phyloP scores from a whole-genome alignment of 495 filamentous ascomycete genomes.

The Lophiotrema nucula region DNA sequence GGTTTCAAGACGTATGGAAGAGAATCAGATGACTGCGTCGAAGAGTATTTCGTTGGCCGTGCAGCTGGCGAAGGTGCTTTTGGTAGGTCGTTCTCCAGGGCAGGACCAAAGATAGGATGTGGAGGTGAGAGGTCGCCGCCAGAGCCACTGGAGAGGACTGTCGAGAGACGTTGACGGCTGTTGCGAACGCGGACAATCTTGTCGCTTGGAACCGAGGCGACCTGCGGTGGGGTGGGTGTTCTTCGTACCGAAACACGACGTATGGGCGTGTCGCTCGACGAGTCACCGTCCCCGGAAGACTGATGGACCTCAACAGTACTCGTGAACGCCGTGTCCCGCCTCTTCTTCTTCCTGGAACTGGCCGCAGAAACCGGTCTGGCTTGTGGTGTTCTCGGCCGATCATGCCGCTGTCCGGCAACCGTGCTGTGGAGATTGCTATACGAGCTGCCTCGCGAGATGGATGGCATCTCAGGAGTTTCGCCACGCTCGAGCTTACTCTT shows the following conservation, averaged over 20 bases:
- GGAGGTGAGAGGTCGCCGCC: neutral
- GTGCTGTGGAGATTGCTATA: conserved; percentile 15
- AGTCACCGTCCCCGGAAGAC: conserved; percentile 25
- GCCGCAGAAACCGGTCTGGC: conserved; percentile 14
- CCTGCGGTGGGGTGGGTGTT: neutral
- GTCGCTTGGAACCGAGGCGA: neutral
- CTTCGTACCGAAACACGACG: neutral
- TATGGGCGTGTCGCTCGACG: conserved; percentile 25
- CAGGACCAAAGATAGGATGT: neutral
- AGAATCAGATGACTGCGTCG: conserved; percentile 17
- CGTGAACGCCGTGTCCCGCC: conserved; percentile 14
- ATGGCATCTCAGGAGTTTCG: conserved; percentile 35
- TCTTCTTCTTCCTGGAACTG: conserved; percentile 22
- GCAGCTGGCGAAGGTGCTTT: neutral
- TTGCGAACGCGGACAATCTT: conserved; percentile 21
- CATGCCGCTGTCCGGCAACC: conserved; percentile 30
- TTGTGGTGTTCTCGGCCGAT: conserved; percentile 28
- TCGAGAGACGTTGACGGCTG: conserved; percentile 31
- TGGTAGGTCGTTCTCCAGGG: conserved; percentile 2
- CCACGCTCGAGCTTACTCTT: conserved; percentile 39
- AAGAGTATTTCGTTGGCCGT: neutral
- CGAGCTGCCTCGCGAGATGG: conserved; percentile 32
- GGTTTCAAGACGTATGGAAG: conserved; percentile 15
- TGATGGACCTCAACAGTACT: neutral
- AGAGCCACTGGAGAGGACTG: conserved; percentile 32